A percentile compares a stretch with the other conserved stretches of the same genome.
phyloP scores from a whole-genome alignment of 2,329 filamentous ascomycete species.

The Scedosporium minutisporum region DNA sequence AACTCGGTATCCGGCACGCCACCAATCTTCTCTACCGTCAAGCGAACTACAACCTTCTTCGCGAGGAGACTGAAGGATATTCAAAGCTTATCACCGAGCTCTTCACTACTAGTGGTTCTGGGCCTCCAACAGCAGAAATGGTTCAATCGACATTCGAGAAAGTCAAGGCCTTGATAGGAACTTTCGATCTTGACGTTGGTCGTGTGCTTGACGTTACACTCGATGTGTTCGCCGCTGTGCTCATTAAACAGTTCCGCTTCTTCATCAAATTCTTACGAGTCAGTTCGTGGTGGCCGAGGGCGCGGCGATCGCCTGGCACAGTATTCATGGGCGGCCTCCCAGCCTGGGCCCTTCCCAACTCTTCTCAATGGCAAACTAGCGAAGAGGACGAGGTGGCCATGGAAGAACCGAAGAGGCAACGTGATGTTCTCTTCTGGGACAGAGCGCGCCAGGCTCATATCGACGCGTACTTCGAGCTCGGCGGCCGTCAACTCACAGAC shows the following conservation, averaged over 20 bases:
- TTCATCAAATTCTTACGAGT: slow-evolving; percentile 86
- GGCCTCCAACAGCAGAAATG: slow-evolving; percentile 62
- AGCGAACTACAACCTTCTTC: slow-evolving; percentile 89
- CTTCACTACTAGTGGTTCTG: slow-evolving; percentile 74
- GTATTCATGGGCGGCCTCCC: slow-evolving; percentile 61
- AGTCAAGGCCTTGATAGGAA: slow-evolving; percentile 89
- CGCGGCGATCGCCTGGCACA: slow-evolving; percentile 28
- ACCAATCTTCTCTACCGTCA: slow-evolving; percentile 92
- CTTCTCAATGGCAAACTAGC: slow-evolving; percentile 49
- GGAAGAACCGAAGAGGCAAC: slow-evolving; percentile 44
- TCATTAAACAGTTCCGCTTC: slow-evolving; percentile 88
- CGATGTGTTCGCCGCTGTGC: slow-evolving; percentile 85
- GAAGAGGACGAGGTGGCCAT: slow-evolving; percentile 60
- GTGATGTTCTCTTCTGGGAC: slow-evolving; percentile 74
- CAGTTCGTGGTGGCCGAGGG: slow-evolving; percentile 94
- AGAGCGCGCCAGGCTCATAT: slow-evolving; percentile 67
- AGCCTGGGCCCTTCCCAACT: slow-evolving; percentile 71
- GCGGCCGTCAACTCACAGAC: slow-evolving; percentile 57
- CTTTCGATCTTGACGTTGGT: slow-evolving; percentile 93
- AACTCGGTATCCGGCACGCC: slow-evolving; percentile 76
- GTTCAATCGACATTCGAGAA: slow-evolving; percentile 82
- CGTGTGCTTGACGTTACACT: slow-evolving; percentile 88
- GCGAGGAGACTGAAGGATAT: slow-evolving; percentile 94
- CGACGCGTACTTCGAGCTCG: slow-evolving; percentile 82
- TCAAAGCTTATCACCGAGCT: slow-evolving; percentile 93